These are phyloP conservation scores for Rhytidhysteron rufulum DNA, from an alignment of 2,329 filamentous ascomycete genomes.

Conservation along the genomic window DNA sequence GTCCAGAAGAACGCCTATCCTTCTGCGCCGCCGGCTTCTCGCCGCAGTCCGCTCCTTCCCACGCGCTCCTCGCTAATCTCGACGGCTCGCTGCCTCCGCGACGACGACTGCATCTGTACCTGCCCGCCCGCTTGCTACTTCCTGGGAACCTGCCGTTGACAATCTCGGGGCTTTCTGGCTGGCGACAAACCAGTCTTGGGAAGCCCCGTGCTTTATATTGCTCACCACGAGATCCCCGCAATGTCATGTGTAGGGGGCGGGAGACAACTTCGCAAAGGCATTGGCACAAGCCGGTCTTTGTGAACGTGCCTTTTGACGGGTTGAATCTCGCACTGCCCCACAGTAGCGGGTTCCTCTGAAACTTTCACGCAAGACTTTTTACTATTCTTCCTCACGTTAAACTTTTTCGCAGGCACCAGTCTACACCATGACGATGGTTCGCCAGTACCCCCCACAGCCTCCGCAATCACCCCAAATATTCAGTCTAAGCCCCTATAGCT, in stretches of 20 bases:
- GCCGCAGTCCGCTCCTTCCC: slow-evolving; percentile 1
- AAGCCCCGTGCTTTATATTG: slow-evolving; percentile 7
- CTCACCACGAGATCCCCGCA: slow-evolving; percentile 22
- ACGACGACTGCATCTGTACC: slow-evolving; percentile 3
- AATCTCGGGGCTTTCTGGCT: slow-evolving; percentile 1
- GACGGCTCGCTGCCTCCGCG: slow-evolving; percentile 1
- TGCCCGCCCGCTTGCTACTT: not conserved
- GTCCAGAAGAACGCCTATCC: not conserved
- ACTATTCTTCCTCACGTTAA: not conserved
- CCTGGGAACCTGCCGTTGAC: not conserved
- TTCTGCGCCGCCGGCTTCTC: slow-evolving; percentile 1
- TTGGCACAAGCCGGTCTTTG: slow-evolving; percentile 39
- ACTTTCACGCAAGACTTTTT: not conserved
- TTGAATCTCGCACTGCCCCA: slow-evolving; percentile 9
- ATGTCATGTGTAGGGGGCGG: slow-evolving; percentile 36
- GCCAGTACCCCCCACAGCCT: slow-evolving; percentile 32
- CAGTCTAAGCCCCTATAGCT: slow-evolving; percentile 17
- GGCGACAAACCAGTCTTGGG: slow-evolving; percentile 1
- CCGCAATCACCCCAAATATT: slow-evolving; percentile 21
- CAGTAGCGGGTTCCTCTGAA: not conserved
- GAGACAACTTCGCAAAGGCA: slow-evolving; percentile 40
- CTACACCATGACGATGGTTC: slow-evolving; percentile 36
- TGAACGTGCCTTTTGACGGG: slow-evolving; percentile 26
- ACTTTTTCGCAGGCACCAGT: slow-evolving; percentile 2
- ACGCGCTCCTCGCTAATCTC: slow-evolving; percentile 4